Conservation (phyloP, 805 yeast species). For the Suhomyces prunicola region DNA sequence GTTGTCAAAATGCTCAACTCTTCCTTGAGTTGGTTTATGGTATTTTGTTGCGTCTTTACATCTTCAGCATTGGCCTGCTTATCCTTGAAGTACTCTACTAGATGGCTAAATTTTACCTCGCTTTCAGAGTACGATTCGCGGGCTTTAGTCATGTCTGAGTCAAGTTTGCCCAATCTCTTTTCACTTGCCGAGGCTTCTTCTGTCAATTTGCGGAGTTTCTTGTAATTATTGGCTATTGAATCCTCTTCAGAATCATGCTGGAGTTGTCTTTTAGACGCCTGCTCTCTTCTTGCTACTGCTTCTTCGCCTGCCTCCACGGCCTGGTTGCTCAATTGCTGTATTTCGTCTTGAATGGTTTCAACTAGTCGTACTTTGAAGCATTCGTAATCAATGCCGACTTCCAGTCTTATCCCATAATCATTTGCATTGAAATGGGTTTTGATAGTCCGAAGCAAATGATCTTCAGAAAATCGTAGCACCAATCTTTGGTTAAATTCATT, state of each 20-base stretch:
- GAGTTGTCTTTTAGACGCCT: slow-evolving; percentile 31
- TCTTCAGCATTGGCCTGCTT: slow-evolving; percentile 6
- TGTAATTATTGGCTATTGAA: slow-evolving; percentile 29
- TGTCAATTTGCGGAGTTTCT: slow-evolving; percentile 30
- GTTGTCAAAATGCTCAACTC: slow-evolving; percentile 22
- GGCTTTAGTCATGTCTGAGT: slow-evolving; percentile 24
- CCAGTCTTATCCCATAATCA: neutral
- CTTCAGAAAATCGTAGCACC: slow-evolving; percentile 17
- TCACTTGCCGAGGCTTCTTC: slow-evolving; percentile 34
- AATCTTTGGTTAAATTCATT: slow-evolving; percentile 20
- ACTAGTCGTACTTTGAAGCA: neutral
- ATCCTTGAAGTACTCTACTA: slow-evolving; percentile 15
- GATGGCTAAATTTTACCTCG: slow-evolving; percentile 7
- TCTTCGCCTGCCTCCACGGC: neutral
- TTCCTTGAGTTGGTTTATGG: slow-evolving; percentile 21
- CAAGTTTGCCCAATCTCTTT: slow-evolving; percentile 29
- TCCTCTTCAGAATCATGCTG: slow-evolving; percentile 34
- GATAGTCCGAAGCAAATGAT: slow-evolving; percentile 21
- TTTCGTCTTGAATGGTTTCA: neutral
- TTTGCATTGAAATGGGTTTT: slow-evolving; percentile 3
- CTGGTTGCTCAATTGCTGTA: neutral
- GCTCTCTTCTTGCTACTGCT: neutral
- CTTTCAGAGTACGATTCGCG: slow-evolving; percentile 14
- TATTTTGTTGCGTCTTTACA: slow-evolving; percentile 16
- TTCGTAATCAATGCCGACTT: neutral